A percentile compares a stretch with the other conserved stretches of the same genome.
These are phyloP conservation scores for Scutellaria galericulata DNA, from an alignment of 257 asterid genomes.

Conservation along the genomic window DNA sequence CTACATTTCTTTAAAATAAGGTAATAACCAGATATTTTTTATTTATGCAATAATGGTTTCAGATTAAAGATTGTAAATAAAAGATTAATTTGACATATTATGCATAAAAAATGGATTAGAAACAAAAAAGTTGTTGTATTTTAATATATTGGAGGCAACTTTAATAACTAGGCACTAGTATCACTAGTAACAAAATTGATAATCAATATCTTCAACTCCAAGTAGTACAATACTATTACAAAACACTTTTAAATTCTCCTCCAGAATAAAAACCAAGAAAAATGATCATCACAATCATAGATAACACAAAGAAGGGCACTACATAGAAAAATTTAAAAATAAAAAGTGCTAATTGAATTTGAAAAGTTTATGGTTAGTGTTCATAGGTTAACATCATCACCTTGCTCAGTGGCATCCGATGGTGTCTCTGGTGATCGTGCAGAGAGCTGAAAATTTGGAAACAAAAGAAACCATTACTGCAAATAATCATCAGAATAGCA, in stretches of 20 bases:
- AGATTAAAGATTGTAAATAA: too few relatives aligned
- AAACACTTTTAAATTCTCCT: slow-evolving; percentile 1
- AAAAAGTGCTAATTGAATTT: slow-evolving; percentile 38
- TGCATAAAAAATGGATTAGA: too few relatives aligned
- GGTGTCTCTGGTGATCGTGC: slow-evolving; percentile 61
- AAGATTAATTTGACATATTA: too few relatives aligned
- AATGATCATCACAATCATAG: slow-evolving; percentile 19
- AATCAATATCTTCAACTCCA: slow-evolving; percentile 20
- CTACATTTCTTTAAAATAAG: too few relatives aligned
- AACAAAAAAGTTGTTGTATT: too few relatives aligned
- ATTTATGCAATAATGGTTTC: too few relatives aligned
- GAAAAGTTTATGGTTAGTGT: slow-evolving; percentile 40
- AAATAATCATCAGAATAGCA: slow-evolving; percentile 30
- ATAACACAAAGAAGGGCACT: slow-evolving; percentile 8
- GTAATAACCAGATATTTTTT: too few relatives aligned
- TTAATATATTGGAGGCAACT: neutral
- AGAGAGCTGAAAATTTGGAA: slow-evolving; percentile 66
- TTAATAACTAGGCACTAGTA: neutral
- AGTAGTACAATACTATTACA: slow-evolving; percentile 8
- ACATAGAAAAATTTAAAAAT: slow-evolving; percentile 6
- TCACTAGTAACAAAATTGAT: slow-evolving; percentile 21
- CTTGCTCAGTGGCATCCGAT: slow-evolving; percentile 86
- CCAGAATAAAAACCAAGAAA: slow-evolving; percentile 16
- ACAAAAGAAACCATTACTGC: slow-evolving; percentile 36
- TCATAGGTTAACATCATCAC: slow-evolving; percentile 55